Conservation (phyloP, 148 eudicot genomes). For the Dysphania ambrosioides region DNA sequence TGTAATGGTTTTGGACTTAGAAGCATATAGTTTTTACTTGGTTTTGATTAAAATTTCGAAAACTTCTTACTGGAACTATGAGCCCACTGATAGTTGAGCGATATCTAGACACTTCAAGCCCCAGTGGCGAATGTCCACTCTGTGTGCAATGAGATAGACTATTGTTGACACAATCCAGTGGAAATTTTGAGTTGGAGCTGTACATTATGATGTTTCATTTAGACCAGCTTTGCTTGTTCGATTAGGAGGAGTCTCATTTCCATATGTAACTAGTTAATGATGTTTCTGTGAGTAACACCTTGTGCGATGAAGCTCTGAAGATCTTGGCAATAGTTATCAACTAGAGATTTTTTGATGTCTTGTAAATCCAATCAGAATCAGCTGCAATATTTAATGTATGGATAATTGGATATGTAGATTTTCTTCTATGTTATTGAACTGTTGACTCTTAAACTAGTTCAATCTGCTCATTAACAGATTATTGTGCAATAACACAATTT, state of each 20-base stretch:
- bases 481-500: neutral
- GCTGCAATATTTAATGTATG: neutral
- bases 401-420: neutral
- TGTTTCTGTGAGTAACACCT: neutral
- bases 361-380: neutral
- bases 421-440: neutral
- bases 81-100: neutral
- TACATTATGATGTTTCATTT: neutral
- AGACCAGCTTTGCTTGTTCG: neutral
- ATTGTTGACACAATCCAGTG: neutral
- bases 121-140: neutral
- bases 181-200: slow-evolving; percentile 8
- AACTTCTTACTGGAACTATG: neutral
- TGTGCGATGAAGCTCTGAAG: neutral
- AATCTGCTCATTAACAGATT: neutral
- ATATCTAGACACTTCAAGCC: neutral
- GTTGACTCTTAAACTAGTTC: neutral
- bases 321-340: too few species aligned
- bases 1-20: neutral
- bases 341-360: neutral
- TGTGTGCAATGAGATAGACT: neutral
- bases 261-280: neutral
- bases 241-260: neutral
- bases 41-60: too few species aligned
- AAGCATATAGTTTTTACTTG: neutral